Conservation (phyloP, 2,329 filamentous ascomycete genomes). For the Cladosporium halotolerans region DNA sequence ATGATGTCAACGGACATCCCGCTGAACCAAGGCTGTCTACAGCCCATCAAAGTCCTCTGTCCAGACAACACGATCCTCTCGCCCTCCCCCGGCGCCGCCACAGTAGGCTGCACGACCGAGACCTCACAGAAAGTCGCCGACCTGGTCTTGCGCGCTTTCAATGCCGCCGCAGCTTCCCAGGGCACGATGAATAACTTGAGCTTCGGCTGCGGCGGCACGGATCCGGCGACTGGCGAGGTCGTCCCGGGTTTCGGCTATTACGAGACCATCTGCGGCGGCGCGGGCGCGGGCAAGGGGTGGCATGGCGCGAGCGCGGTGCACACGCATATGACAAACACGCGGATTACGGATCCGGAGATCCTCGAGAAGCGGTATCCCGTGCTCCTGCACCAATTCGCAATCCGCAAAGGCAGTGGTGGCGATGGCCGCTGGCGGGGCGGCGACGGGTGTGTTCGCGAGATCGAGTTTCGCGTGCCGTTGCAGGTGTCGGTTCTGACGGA, state of each 20-base stretch:
- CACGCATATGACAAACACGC: slow-evolving; percentile 34
- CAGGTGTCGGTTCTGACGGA: slow-evolving; percentile 29
- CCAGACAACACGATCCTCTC: slow-evolving; percentile 27
- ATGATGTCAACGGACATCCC: slow-evolving; percentile 30
- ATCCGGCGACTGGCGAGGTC: slow-evolving; percentile 29
- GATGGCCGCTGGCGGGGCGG: slow-evolving; percentile 26
- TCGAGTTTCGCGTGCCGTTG: slow-evolving; percentile 27
- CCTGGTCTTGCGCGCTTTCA: slow-evolving; percentile 29
- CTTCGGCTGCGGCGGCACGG: slow-evolving; percentile 27
- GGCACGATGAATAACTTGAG: slow-evolving; percentile 29
- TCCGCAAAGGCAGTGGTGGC: slow-evolving; percentile 28
- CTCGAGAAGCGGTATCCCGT: slow-evolving; percentile 33
- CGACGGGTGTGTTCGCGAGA: slow-evolving; percentile 27
- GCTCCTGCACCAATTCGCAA: slow-evolving; percentile 28
- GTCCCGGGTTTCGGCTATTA: slow-evolving; percentile 29
- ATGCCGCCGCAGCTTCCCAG: slow-evolving; percentile 26
- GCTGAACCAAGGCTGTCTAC: slow-evolving; percentile 45
- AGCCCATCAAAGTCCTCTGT: slow-evolving; percentile 23
- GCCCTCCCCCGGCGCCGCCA: slow-evolving; percentile 24
- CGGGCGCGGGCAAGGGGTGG: slow-evolving; percentile 30
- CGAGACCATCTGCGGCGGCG: slow-evolving; percentile 34
- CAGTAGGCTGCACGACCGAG: slow-evolving; percentile 28
- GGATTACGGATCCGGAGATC: slow-evolving; percentile 33
- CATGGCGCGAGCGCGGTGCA: slow-evolving; percentile 30
- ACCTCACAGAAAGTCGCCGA: slow-evolving; percentile 30